Percentiles rank a stretch among this genome's conserved stretches.
Conservation (phyloP, 1,284 basidiomycete species). For the Sporisorium scitamineum region DNA sequence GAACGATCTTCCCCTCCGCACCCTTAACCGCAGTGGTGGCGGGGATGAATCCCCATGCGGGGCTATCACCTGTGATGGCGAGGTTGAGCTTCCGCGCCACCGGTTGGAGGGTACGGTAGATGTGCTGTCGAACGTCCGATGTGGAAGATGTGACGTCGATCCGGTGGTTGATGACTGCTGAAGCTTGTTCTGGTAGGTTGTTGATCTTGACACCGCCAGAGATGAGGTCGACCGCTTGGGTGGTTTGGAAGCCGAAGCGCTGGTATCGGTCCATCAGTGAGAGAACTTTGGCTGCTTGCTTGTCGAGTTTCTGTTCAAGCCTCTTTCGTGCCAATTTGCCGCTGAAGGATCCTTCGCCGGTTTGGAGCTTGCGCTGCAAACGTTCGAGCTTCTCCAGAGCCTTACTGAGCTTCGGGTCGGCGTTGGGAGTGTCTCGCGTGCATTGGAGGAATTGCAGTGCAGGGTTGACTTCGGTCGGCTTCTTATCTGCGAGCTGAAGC, state of each 20-base stretch:
- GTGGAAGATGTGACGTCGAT: slow-evolving; percentile 74
- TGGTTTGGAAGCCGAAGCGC: slow-evolving; percentile 74
- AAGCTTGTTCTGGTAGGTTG: slow-evolving; percentile 75
- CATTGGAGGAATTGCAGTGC: slow-evolving; percentile 72
- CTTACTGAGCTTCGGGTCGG: slow-evolving; percentile 71
- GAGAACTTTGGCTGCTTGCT: slow-evolving; percentile 22
- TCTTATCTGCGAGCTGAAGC: slow-evolving; percentile 57
- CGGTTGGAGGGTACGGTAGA: slow-evolving; percentile 71
- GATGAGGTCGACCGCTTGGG: slow-evolving; percentile 79
- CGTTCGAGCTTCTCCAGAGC: slow-evolving; percentile 71
- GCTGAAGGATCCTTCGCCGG: no score
- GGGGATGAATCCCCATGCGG: slow-evolving; percentile 20
- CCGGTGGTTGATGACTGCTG: slow-evolving; percentile 75
- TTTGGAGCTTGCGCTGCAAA: slow-evolving; percentile 14
- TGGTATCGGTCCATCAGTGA: slow-evolving; percentile 35
- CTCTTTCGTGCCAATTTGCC: background rate
- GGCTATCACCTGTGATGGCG: slow-evolving; percentile 69
- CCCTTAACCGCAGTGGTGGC: background rate
- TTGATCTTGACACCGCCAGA: slow-evolving; percentile 78
- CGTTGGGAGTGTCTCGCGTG: slow-evolving; percentile 73
- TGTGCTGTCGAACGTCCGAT: slow-evolving; percentile 71
- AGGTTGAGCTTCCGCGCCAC: slow-evolving; percentile 74
- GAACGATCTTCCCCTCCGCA: slow-evolving; percentile 22
- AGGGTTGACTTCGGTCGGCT: slow-evolving; percentile 63
- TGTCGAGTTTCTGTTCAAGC: slow-evolving; percentile 11